Percentiles rank a stretch among this genome's conserved stretches.
Conservation (phyloP, 169 alveolate species). For the Babesia bigemina region DNA sequence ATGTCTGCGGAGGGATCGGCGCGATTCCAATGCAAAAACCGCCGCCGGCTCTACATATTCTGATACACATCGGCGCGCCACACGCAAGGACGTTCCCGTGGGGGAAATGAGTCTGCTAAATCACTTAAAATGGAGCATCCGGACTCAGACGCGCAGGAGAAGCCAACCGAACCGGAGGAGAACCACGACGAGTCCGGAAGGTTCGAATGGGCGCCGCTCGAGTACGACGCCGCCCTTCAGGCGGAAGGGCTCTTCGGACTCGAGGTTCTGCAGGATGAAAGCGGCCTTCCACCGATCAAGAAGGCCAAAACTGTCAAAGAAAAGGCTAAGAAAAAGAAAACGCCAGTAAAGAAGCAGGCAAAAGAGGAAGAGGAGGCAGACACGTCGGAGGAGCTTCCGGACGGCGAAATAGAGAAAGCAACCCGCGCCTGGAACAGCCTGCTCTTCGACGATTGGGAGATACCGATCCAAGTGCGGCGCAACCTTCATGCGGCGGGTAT, state of each 20-base stretch:
- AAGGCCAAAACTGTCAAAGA: constrained; percentile 5
- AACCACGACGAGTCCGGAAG: not conserved
- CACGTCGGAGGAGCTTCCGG: not conserved
- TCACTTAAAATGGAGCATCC: constrained; percentile 11
- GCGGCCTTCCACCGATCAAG: not conserved
- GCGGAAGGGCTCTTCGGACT: constrained; percentile 57
- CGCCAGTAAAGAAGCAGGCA: constrained; percentile 8
- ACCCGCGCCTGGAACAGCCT: constrained; percentile 35
- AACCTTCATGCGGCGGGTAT: constrained; percentile 36
- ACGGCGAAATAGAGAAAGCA: constrained; percentile 20
- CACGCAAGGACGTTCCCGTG: not conserved
- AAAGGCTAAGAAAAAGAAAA: constrained; percentile 5
- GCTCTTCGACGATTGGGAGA: constrained; percentile 21
- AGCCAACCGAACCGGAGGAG: not conserved
- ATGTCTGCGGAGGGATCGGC: not conserved
- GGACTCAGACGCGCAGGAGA: not conserved
- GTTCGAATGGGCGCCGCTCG: constrained; percentile 50
- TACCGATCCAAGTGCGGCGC: constrained; percentile 32
- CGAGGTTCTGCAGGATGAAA: constrained; percentile 50
- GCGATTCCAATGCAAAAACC: too few species aligned
- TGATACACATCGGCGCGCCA: too few species aligned
- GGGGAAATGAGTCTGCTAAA: not conserved
- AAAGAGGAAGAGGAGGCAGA: not conserved
- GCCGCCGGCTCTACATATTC: too few species aligned
- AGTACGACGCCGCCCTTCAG: constrained; percentile 43